Evolutionary conservation across 2,329 filamentous ascomycete species (phyloP), one percentile per base, ranked within the genome.

Genomic region (Akanthomyces uredinophilus): DNA sequence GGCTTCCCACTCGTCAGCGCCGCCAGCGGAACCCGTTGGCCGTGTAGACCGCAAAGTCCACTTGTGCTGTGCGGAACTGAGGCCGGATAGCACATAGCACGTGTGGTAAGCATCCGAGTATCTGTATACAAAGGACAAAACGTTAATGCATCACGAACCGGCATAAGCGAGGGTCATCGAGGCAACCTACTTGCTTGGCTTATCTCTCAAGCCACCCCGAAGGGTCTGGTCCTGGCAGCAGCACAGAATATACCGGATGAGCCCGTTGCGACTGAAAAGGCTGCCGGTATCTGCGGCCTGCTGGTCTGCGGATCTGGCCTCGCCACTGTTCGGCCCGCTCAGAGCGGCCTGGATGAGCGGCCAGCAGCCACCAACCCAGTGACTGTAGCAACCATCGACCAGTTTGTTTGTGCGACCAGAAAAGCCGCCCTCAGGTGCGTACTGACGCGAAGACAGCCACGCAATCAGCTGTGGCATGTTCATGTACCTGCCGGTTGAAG

Each of bases 321-420:
- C 67, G 63, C 69, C 67, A 64, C 66, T 70, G 69, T 68, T 75
- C 61, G 80, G 78, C 32, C 83, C 84, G 67, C 83, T 83, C 63
- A 95, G 77, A 60, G 88, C 88, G 62, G 91, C 91, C 78, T 97
- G 90, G 67, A 98, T 81, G 66, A 99, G 77, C 51, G 94, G 89
- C 91, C 93, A 99, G 78, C 93, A 98, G 60, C 90, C 90, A 60
- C 95, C 95, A 39, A 96, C 89, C 95, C 95, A 99, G 76, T 97
- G 94, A 73, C 91, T 96, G 78, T 99, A 99, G 78, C 95, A 99
- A 51, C 94, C 95, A 74, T 99, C 95, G 37, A 98, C 95, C 37
- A 99, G 83, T 78, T 99, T 99, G 81, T 98, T 98, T 32, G 94
- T 96, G 68, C 95, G 89, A 64, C 95, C 95, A 46, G 91, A 90